Base-by-base conservation (phyloP, 2,329 filamentous ascomycete species). In the Hypoxylon sp. region DNA sequence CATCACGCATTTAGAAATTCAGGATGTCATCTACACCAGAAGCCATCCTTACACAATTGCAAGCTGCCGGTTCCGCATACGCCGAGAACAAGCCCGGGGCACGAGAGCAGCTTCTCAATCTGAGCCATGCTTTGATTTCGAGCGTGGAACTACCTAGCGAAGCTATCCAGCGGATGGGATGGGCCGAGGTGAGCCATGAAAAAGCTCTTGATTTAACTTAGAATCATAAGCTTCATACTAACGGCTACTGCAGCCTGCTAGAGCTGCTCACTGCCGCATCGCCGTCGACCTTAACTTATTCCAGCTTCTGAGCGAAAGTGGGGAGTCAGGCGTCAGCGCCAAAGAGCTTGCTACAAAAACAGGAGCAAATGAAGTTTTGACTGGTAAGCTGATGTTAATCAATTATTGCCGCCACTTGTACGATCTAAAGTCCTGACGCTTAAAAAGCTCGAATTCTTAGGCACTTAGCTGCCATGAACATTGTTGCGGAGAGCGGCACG, bases 401-500 rank as follows among this genome's bases (percentile, higher is more conserved):
- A 12, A 27, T 39, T 21, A 11, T 11, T 8, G n/a, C 37, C 11
- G 16, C 14, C 2, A 47, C 14, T 23, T 9, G 7, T 25, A 11
- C 14, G 5, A 19, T 4, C 19, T 7, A 8, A 2, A 7, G 16
- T 32, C 23, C 37, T 68, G 19, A 65, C 30, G 3, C 8, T n/a
- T 14, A 1, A 73, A 52, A 74, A 70, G 69, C 23, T 3, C 76
- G 79, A 12, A 74, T 77, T 5, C 68, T 76, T n/a, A 77, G 76
- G 53, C 79, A 81, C 48, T 74, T 81, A 1, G 75, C 77, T 4
- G 77, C 79, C 1, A 81, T 79, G 76, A 74, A 80, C 47, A 47
- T 80, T 2, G 61, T 80, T 27, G 68, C 68, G 8, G 74, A 74
- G 52, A 63, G 23, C 12, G 67, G 70, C 8, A 70, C 72, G 8